Conservation (phyloP, 345 rosid species). For the Salix exigua region DNA sequence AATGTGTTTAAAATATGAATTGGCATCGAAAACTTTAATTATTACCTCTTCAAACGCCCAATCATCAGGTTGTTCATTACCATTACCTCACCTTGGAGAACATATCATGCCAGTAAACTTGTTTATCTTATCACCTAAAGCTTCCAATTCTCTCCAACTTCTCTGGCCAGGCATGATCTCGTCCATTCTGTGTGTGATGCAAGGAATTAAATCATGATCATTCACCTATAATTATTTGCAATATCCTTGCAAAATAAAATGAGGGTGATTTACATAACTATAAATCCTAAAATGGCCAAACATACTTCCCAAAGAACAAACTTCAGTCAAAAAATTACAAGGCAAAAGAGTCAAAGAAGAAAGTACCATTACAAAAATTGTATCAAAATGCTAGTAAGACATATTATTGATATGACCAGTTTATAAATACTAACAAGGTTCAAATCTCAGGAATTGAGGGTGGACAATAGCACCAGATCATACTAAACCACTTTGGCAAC, state of each 20-base stretch:
- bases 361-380: not conserved
- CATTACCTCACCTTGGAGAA: too few relatives aligned
- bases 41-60: too few relatives aligned
- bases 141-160: too few relatives aligned
- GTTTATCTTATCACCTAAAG: too few relatives aligned
- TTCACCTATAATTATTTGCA: not conserved
- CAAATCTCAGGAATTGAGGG: not conserved
- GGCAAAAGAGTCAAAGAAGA: not conserved
- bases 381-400: not conserved
- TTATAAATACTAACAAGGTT: not conserved
- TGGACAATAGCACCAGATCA: not conserved
- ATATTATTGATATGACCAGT: not conserved
- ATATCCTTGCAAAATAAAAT: not conserved
- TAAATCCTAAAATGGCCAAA: not conserved
- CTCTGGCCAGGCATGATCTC: slow-evolving; percentile 97
- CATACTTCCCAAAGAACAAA: not conserved
- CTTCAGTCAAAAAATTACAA: not conserved
- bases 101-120: too few relatives aligned
- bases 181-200: slow-evolving; percentile 59
- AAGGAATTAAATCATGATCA: not conserved
- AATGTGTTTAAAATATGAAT: too few relatives aligned
- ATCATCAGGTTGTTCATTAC: too few relatives aligned
- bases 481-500: not conserved
- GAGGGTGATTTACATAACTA: not conserved
- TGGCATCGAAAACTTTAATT: too few relatives aligned